Evolutionary conservation across 371 early-diverging fungal species (phyloP), one percentile per base, ranked within the genome.

Genomic region (Rhizopus arrhizus): DNA sequence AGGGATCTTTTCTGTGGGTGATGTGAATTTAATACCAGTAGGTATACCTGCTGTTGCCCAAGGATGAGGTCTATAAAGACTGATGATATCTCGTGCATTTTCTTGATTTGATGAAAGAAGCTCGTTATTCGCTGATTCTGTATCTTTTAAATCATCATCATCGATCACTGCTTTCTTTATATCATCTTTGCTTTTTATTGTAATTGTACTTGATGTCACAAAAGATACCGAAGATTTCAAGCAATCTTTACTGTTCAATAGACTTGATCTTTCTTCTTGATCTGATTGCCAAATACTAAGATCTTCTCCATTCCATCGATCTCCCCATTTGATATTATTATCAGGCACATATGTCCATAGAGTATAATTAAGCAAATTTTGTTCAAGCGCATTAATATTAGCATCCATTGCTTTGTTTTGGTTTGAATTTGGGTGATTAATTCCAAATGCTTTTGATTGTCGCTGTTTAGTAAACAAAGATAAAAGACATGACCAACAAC

Each of bases 291-390:
- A 81, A 2, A 83, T 60, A 55, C 77, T 78, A 22, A 91, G 64
- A 65, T 91, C 89, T 50, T 91, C 91, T 3, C 89, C 88, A 53
- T 89, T 87, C 91, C 91, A 91, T 16, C 51, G 64, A 64, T 91
- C 91, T 3, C 89, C 91, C 80, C 85, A 81, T 52, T 63, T 64
- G 58, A 79, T 59, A 43, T 64, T 62, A 51, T 88, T 91, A 53
- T 83, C 83, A 3, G 87, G 74, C 52, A 79, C 74, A 65, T 90
- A 90, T 40, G 82, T 83, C 91, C 91, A 90, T 29, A 89, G 64
- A 0, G 87, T 81, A 61, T 77, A 86, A 61, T 83, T 81, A 41
- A 88, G 67, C 15, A 87, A 70, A 46, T 84, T 85, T 4, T 65
- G 64, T 59, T 91, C 91, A 3, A 86, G 65, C 0, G 89, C 90